Evolutionary conservation across 2,329 filamentous ascomycete genomes (phyloP).

Genomic region (Ramularia collo-cygni): DNA sequence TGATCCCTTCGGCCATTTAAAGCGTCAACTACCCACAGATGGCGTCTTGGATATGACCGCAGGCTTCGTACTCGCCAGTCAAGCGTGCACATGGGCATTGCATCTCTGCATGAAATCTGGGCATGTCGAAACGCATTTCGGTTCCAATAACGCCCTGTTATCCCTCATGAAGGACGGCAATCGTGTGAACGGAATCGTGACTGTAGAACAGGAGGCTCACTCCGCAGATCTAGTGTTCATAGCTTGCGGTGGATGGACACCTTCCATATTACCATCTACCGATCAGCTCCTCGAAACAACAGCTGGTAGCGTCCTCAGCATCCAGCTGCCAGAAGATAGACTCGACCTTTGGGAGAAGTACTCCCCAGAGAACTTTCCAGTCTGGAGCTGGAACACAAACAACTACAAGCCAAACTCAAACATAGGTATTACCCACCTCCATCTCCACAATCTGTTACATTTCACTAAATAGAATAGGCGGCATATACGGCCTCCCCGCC

Average conservation of each 20-base stretch:
- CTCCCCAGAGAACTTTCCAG: conserved; percentile 40
- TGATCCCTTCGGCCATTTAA: conserved; percentile 13
- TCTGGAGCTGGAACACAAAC: conserved; percentile 31
- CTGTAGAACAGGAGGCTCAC: conserved; percentile 39
- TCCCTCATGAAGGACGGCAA: conserved; percentile 9
- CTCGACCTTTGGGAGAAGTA: conserved; percentile 37
- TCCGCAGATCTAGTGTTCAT: conserved; percentile 22
- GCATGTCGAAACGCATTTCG: conserved; percentile 13
- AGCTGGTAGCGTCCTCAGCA: conserved; percentile 39
- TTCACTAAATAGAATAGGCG: conserved; percentile 7
- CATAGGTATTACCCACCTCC: not conserved
- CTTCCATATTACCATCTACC: conserved; percentile 37
- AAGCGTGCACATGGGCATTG: conserved; percentile 15
- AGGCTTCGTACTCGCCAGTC: conserved; percentile 15
- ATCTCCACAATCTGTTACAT: too few relatives aligned
- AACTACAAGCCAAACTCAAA: conserved; percentile 3
- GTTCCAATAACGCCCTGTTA: conserved; percentile 8
- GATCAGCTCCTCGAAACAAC: conserved; percentile 41
- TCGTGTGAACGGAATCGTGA: conserved; percentile 17
- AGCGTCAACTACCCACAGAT: conserved; percentile 8
- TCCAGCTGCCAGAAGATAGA: conserved; percentile 37
- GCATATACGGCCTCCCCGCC: conserved; percentile 20
- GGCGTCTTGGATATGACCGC: conserved; percentile 17
- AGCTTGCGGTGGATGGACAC: conserved; percentile 26
- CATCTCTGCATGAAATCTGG: conserved; percentile 9